Evolutionary conservation across 768 basidiomycete genomes (phyloP).

Genomic region (Pleurotus salmoneostramineus): DNA sequence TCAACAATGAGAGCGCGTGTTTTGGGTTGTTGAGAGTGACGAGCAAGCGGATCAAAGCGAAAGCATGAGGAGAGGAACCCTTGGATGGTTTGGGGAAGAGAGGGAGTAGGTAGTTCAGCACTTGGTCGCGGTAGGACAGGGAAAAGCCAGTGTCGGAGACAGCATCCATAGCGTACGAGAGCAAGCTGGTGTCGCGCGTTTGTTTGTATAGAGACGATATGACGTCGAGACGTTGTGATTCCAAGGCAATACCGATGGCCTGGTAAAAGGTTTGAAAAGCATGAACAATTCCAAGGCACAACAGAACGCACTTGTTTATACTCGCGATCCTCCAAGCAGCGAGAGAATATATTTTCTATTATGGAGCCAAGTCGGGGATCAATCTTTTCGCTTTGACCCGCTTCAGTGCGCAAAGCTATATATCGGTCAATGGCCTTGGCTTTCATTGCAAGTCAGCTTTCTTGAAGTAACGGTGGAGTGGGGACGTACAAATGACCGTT

Average conservation of each 20-base stretch:
- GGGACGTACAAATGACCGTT: conserved; percentile 81
- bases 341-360: conserved; percentile 84
- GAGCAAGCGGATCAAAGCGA: conserved; percentile 82
- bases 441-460: conserved; percentile 23
- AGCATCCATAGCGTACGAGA: conserved; percentile 91
- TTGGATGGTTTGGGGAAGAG: conserved; percentile 77
- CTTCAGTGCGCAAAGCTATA: conserved; percentile 61
- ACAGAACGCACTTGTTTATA: conserved; percentile 68
- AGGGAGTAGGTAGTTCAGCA: conserved; percentile 75
- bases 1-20: conserved; percentile 70
- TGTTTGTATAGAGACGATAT: conserved; percentile 72
- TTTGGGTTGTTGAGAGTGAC: conserved; percentile 84
- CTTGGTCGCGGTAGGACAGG: conserved; percentile 79
- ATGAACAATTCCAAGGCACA: conserved; percentile 9
- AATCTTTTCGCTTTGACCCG: conserved; percentile 53
- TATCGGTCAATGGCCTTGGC: conserved; percentile 97
- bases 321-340: conserved; percentile 86
- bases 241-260: conserved; percentile 95
- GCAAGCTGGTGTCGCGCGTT: conserved; percentile 71
- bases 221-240: conserved; percentile 85
- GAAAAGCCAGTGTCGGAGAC: conserved; percentile 89
- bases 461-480: neutral
- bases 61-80: conserved; percentile 72
- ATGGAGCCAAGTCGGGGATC: conserved; percentile 79
- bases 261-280: conserved; percentile 21